phyloP scores from a whole-genome alignment of 2,329 filamentous ascomycete species.

The Tolypocladium nubicola region DNA sequence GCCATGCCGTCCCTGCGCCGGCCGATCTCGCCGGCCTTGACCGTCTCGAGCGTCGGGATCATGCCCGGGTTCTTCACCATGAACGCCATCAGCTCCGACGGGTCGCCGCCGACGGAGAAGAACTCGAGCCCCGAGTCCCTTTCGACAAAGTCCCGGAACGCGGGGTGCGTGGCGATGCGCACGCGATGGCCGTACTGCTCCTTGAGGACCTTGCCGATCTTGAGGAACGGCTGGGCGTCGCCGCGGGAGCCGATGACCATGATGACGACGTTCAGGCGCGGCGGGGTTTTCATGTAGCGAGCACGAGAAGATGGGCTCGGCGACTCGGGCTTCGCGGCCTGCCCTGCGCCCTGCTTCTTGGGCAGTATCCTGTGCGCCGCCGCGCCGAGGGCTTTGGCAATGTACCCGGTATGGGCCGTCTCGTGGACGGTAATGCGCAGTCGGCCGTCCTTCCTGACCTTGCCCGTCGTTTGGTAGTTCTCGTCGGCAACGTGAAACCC shows the following conservation, averaged over 20 bases:
- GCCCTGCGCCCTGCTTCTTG: constrained; percentile 7
- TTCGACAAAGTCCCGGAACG: constrained; percentile 66
- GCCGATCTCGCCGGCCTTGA: constrained; percentile 64
- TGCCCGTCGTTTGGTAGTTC: constrained; percentile 53
- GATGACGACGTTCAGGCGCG: constrained; percentile 65
- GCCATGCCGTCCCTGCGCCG: constrained; percentile 59
- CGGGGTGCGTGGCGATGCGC: constrained; percentile 67
- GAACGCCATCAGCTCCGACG: constrained; percentile 74
- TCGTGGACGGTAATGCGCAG: constrained; percentile 65
- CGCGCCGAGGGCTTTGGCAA: constrained; percentile 62
- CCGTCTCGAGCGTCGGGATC: constrained; percentile 62
- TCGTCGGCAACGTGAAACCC: constrained; percentile 32
- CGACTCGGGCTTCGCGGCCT: constrained; percentile 3
- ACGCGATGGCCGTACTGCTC: constrained; percentile 65
- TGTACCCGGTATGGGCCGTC: constrained; percentile 56
- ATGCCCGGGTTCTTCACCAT: constrained; percentile 80
- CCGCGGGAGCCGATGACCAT: constrained; percentile 76
- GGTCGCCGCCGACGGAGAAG: constrained; percentile 70
- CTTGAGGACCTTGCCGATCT: constrained; percentile 61
- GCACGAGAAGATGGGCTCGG: constrained; percentile 11
- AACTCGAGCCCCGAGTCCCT: constrained; percentile 66
- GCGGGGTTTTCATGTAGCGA: constrained; percentile 16
- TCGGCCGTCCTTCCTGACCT: constrained; percentile 57
- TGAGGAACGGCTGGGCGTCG: constrained; percentile 72
- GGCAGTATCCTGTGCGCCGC: constrained; percentile 34